Base-by-base conservation (phyloP, 352 stramenopile genomes). In the Pelagophyceae sp. region DNA sequence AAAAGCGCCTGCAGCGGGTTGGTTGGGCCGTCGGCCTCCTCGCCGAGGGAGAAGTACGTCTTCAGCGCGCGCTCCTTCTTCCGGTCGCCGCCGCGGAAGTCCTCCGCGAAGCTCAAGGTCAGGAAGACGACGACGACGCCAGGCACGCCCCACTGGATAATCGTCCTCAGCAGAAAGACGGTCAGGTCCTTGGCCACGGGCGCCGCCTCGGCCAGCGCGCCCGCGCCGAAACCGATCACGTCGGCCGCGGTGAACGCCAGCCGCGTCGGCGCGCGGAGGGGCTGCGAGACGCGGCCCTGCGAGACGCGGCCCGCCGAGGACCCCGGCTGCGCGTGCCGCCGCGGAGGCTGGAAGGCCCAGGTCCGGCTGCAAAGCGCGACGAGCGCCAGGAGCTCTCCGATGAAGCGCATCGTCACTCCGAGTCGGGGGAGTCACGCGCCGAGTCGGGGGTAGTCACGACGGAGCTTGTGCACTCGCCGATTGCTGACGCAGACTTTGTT, bases 21-120 rank as follows among this genome's bases (percentile, higher is more conserved):
- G 35, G 27, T 51, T 37, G 5, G 1, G 15, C 67, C 27, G 1
- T 27, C 15, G 2, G 33, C 1, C 2, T 74, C 67, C 25, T 74
- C 67, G 33, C 27, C 67, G 38, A 74, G 67, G 38, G 15, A 33
- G 38, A 74, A 74, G 17, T 74, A 54, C 67, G 67, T 74, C 33
- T 11, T 23, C 67, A 23, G 11, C 11, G 23, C 11, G 11, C 23
- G 11, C 11, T 54, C 45, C 11, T 23, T 23, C 45, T 54, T 54
- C 45, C 23, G 11, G 11, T 23, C 45, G 45, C 45, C 23, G 11
- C 45, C 45, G 31, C 29, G 33, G 6, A 38, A 35, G n/a, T 15
- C 15, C 15, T 29, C 29, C n/a, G 20, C 38, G 33, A 71, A 27
- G 5, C 15, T 17, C 5, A 71, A 38, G 15, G 11, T 31, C n/a